Base-by-base conservation (phyloP, 441 rosid species). In the Breynia disticha region DNA sequence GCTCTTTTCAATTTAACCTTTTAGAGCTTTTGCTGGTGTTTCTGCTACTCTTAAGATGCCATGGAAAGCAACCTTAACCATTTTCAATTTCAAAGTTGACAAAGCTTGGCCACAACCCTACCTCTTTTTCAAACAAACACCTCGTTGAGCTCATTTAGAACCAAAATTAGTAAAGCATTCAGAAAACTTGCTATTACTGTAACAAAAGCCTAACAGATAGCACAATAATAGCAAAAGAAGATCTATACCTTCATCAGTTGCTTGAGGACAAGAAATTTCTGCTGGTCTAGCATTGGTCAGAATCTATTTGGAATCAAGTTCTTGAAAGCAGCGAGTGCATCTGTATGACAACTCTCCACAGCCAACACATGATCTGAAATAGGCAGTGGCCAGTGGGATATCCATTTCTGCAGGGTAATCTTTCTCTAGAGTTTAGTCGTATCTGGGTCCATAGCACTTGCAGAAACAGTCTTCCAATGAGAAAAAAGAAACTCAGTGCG, bases 291-390 rank as follows among this genome's bases (percentile, higher is more conserved):
- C 35, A 28, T 28, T 4, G 8, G 8, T 28, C 35, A 28, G 35
- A 28, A 28, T 28, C 35, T 28, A 28, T 28, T 28, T 28, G 35
- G 35, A 28, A 28, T 68, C 43, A 73, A 21, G 48, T 69, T 72
- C 70, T 84, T 72, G 52, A 88, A 87, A 73, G 80, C 84, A 1
- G 55, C 55, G 39, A 76, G 79, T 42, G 75, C 69, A 56, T 84
- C 60, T 32, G 68, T 61, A 52, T 48, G 48, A 28, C 59, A 53
- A 65, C 84, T 82, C 66, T 82, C 84, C 50, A 19, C 48, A 42
- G 81, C 90, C 91, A 95, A 83, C 59, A 86, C 46, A 64, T 80
- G 78, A 62, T 60, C 75, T 72, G 75, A 51, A 20, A 72, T 46
- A 56, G 61, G 67, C 62, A 54, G n/a, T n/a, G n/a, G n/a, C 59